Evolutionary conservation across 352 stramenopile genomes (phyloP), one percentile per base, ranked within the genome.

Genomic region (Peronospora tabacina): DNA sequence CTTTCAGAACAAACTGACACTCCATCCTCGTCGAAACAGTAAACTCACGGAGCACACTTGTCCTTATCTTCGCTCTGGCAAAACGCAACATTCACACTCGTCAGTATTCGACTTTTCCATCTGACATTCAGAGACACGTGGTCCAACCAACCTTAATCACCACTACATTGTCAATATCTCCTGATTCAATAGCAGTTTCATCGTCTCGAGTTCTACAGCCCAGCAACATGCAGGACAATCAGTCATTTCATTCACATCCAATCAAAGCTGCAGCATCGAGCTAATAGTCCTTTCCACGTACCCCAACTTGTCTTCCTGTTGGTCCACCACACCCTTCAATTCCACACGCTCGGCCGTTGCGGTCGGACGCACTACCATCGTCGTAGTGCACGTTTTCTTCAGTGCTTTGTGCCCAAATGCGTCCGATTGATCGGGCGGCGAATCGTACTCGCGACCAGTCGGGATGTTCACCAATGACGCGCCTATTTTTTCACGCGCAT

Each of bases 341-440:
- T 42, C 4, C 28, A 35, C 19, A 16, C 30, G n/a, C 9, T 24
- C 33, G 9, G 40, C 32, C 20, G 65, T 46, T 3, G 29, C 53
- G 12, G 46, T 33, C 0, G 49, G 28, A 42, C 48, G 63, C 34
- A 68, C 66, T 13, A 49, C 28, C 45, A 85, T 83, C 8, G 72
- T 70, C 11, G 63, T 44, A 49, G 78, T 75, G 46, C 82, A 82
- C 16, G 66, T 65, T 46, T 84, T 87, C 45, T 85, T 69, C 33
- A 85, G 41, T n/a, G 65, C 66, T 38, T 82, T 68, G 38, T 85
- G 78, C 17, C 51, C 55, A 1, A 45, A 22, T 43, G 76, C 67
- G 13, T 72, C 53, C 33, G 46, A 48, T 17, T 26, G 26, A 30
- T 78, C 66, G 0, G 70, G 72, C 1, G 44, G 44, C 16, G 59